Conservation (phyloP, 306 rosid genomes). For the Alnus glutinosa region DNA sequence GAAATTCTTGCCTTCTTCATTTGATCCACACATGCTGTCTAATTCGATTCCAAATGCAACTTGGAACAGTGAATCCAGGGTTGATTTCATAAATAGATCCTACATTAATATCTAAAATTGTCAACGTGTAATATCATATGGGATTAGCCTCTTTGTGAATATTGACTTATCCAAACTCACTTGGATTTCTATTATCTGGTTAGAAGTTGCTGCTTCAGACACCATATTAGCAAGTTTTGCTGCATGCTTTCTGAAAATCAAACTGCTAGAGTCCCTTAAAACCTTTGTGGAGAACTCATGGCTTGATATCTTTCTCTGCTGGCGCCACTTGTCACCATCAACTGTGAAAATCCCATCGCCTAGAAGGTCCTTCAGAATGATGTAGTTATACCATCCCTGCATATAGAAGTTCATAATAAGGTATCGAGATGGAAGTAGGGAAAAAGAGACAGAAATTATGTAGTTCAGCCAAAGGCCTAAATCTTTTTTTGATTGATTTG, state of each 20-base stretch:
- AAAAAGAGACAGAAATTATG: too few species aligned
- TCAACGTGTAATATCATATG: background rate
- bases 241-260: slow-evolving; percentile 62
- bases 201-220: slow-evolving; percentile 55
- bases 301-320: slow-evolving; percentile 73
- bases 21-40: slow-evolving; percentile 80
- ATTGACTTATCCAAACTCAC: slow-evolving; percentile 37
- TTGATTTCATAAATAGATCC: slow-evolving; percentile 67
- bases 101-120: slow-evolving; percentile 19
- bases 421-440: too few species aligned
- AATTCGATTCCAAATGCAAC: slow-evolving; percentile 78
- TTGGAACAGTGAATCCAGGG: slow-evolving; percentile 71
- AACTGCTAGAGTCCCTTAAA: slow-evolving; percentile 63
- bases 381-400: slow-evolving; percentile 64
- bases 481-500: too few species aligned
- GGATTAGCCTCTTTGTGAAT: slow-evolving; percentile 11
- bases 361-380: slow-evolving; percentile 69
- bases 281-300: slow-evolving; percentile 70
- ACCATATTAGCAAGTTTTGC: slow-evolving; percentile 55
- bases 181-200: slow-evolving; percentile 55
- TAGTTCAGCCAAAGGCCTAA: too few species aligned
- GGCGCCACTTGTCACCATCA: slow-evolving; percentile 84
- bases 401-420: background rate
- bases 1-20: slow-evolving; percentile 65
- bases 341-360: slow-evolving; percentile 88